Conservation (phyloP, 352 stramenopile genomes). For the Phytophthora quininea region DNA sequence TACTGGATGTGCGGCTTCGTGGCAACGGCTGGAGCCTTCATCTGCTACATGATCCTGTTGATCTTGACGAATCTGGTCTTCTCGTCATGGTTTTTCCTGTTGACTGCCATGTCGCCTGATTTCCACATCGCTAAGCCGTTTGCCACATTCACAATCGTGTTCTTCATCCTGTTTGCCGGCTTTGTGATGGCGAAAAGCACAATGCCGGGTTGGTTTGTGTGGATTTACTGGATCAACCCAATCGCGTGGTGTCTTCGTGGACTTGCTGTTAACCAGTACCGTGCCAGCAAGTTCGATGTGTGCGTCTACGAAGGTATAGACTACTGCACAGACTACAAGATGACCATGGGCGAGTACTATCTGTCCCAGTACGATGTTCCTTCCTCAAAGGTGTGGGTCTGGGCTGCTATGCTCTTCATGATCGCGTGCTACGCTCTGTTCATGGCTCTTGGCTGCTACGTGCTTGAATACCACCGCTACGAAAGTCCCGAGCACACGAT, state of each 20-base stretch:
- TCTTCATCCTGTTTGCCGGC: conserved; percentile 65
- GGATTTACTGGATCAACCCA: conserved; percentile 70
- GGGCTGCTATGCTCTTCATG: conserved; percentile 42
- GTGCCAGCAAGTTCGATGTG: conserved; percentile 22
- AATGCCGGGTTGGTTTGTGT: conserved; percentile 59
- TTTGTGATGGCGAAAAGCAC: conserved; percentile 52
- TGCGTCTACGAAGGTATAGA: conserved; percentile 31
- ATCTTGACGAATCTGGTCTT: conserved; percentile 46
- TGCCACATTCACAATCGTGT: conserved; percentile 40
- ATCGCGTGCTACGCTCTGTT: conserved; percentile 32
- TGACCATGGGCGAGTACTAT: conserved; percentile 44
- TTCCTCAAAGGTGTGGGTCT: conserved; percentile 37
- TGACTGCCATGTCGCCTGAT: conserved; percentile 34
- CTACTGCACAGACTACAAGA: conserved; percentile 34
- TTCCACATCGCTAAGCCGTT: conserved; percentile 54
- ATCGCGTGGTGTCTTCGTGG: conserved; percentile 54
- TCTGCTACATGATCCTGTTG: conserved; percentile 44
- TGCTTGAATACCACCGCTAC: conserved; percentile 40
- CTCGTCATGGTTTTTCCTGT: conserved; percentile 47
- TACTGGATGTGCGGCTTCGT: conserved; percentile 67
- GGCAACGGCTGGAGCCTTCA: conserved; percentile 30
- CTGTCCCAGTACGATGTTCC: conserved; percentile 35
- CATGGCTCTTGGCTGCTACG: conserved; percentile 26
- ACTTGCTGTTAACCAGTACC: conserved; percentile 37
- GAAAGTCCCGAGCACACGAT: conserved; percentile 33